Base-by-base conservation (phyloP, 2,329 filamentous ascomycete genomes). In the Colletotrichum plurivorum region DNA sequence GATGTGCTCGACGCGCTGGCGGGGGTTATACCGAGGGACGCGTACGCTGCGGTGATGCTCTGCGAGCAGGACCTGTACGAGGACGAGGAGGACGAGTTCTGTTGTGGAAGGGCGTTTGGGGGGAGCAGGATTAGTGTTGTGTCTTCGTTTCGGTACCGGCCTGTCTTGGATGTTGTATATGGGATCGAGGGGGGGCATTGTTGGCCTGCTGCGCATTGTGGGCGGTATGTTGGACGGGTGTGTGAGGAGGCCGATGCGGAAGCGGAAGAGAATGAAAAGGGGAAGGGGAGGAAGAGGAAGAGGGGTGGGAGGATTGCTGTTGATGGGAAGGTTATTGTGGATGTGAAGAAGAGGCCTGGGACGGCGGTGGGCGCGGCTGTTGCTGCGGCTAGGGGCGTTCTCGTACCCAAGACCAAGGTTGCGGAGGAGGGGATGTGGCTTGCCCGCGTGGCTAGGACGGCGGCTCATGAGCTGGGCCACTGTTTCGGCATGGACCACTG, bases 401-500 rank as follows among this genome's bases (percentile, higher is more conserved):
- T 72, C 5, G 59, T 76, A 13, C 71, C 75, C 4, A 67, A 63
- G 31, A 74, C 78, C 4, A 39, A 66, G 7, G 65, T 76, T 1
- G 76, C 78, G 1, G 67, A 80, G 0, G 73, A 76, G 0, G 82
- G 78, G 0, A 74, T 90, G 2, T 93, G 90, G 89, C 83, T 92
- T 15, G 84, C 83, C 10, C 83, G 86, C 12, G 76, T 88, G 2
- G 88, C 83, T 60, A 85, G 85, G 57, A 92, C 90, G 0, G 86
- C 85, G 1, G 84, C 84, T 2, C 91, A 93, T 74, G 91, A 93
- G 73, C 77, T 93, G 0, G 88, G 89, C 0, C 91, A 93, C 75
- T 93, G 90, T 73, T 85, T 93, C 45, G 89, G 87, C 0, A 82
- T 93, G 15, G 90, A 78, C 8, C 91, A 93, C 75, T 93, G 91